Evolutionary conservation across 805 yeast species (phyloP).

Genomic region (Starmerella etchellsii): DNA sequence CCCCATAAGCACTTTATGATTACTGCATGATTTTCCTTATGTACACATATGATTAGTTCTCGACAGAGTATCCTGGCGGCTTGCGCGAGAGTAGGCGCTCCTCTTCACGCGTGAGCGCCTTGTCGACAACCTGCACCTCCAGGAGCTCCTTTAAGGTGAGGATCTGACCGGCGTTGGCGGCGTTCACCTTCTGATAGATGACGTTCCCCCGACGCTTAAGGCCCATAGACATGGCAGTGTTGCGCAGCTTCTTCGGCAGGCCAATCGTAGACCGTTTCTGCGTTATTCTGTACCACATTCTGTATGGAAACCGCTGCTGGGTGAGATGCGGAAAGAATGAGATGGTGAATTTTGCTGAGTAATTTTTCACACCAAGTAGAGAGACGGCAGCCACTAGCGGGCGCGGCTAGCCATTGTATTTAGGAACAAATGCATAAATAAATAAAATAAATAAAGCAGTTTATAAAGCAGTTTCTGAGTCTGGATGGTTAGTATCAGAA

Average conservation of each 20-base stretch:
- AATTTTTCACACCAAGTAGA: too few species aligned
- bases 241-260: constrained; percentile 53
- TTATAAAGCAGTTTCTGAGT: too few species aligned
- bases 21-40: too few species aligned
- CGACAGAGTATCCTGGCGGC: constrained; percentile 26
- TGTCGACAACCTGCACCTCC: constrained; percentile 58
- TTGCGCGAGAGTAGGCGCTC: constrained; percentile 24
- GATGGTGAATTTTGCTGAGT: too few species aligned
- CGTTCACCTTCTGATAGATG: constrained; percentile 58
- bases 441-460: too few species aligned
- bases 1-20: background rate
- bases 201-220: constrained; percentile 60
- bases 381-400: too few species aligned
- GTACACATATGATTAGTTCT: background rate
- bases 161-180: constrained; percentile 74
- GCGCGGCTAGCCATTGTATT: too few species aligned
- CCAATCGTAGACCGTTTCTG: constrained; percentile 78
- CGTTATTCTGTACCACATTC: constrained; percentile 38
- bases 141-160: constrained; percentile 77
- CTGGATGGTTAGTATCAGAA: constrained; percentile 20
- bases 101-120: constrained; percentile 38
- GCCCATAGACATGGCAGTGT: constrained; percentile 60
- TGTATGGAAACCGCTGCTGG: constrained; percentile 2
- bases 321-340: too few species aligned
- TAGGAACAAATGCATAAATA: too few species aligned